A percentile compares a stretch with the other conserved stretches of the same genome.
These are phyloP conservation scores for Trichoderma gracile DNA, from an alignment of 2,329 filamentous ascomycete genomes.

Conservation along the genomic window DNA sequence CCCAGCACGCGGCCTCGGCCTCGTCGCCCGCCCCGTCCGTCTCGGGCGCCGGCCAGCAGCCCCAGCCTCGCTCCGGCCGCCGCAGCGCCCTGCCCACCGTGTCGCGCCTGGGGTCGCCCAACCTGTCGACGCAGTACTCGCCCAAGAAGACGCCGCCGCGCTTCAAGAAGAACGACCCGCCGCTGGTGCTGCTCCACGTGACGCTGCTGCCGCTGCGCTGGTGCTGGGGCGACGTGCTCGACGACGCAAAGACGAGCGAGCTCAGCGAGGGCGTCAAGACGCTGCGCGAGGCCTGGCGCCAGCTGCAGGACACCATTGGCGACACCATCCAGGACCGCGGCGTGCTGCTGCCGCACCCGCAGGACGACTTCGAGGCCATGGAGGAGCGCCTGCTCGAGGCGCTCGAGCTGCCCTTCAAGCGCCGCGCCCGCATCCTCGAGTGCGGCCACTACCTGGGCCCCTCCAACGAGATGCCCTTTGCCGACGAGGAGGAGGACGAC, in stretches of 20 bases:
- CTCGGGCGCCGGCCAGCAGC: constrained; percentile 49
- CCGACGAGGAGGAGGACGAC: constrained; percentile 50
- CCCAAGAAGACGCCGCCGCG: constrained; percentile 60
- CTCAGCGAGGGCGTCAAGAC: constrained; percentile 50
- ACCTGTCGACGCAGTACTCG: constrained; percentile 53
- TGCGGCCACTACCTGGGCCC: constrained; percentile 75
- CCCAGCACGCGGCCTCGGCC: constrained; percentile 71
- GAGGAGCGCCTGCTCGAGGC: constrained; percentile 77
- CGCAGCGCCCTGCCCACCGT: constrained; percentile 50
- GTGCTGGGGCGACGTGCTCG: constrained; percentile 60
- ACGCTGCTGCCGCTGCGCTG: constrained; percentile 71
- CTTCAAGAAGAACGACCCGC: constrained; percentile 59
- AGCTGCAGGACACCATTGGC: constrained; percentile 68
- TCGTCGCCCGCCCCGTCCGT: constrained; percentile 46
- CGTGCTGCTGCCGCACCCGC: constrained; percentile 73
- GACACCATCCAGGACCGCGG: constrained; percentile 74
- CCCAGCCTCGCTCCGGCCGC: constrained; percentile 58
- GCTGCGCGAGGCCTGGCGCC: constrained; percentile 63
- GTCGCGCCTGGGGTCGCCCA: constrained; percentile 60
- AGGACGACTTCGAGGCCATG: constrained; percentile 76
- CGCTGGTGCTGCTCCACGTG: constrained; percentile 75
- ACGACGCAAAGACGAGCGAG: constrained; percentile 44
- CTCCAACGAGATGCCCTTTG: constrained; percentile 49
- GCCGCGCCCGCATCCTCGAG: constrained; percentile 68
- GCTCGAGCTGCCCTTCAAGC: constrained; percentile 65